Evolutionary conservation across 768 basidiomycete genomes (phyloP), one percentile per base, ranked within the genome.

Genomic region (Paxillus involutus): DNA sequence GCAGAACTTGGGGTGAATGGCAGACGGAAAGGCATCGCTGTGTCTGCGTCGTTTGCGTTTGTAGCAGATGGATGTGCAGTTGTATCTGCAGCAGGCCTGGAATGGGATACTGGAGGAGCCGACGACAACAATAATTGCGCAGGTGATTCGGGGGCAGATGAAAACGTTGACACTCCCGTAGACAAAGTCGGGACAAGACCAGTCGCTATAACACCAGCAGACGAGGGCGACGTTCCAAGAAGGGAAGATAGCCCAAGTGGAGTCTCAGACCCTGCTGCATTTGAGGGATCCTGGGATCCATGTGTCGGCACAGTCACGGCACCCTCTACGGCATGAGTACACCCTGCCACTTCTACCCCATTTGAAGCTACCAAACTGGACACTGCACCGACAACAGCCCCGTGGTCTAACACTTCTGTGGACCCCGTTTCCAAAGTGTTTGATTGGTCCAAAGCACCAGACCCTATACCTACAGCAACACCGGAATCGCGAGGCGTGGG

Each of bases 11-110:
- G 48, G 4, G 59, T 52, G 26, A 69, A 62, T 1, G 68, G 68
- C 12, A 71, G 52, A 47, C 59, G 68, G 47, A 69, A 70, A 50
- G 68, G 68, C 68, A 69, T 69, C 5, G 65, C 35, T 1, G 66
- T 46, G 29, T 67, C 63, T 47, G 47, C 44, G 24, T 40, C n/a
- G 21, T 24, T 44, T 56, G 59, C 39, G 53, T 44, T 44, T 36
- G 47, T 16, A 47, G 55, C 35, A 44, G 58, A 30, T 33, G 51
- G 6, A 45, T 24, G 40, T 10, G 29, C 8, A 42, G 19, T 21
- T 37, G 29, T 11, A 17, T 42, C 39, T 33, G 47, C 13, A 26
- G 24, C 14, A 43, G 52, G 33, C 29, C 49, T 56, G 11, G 50
- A 41, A 33, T 37, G 42, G 16, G 44, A 49, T 6, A 26, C 26